Conservation (phyloP, 345 rosid species). For the Populus davidiana region DNA sequence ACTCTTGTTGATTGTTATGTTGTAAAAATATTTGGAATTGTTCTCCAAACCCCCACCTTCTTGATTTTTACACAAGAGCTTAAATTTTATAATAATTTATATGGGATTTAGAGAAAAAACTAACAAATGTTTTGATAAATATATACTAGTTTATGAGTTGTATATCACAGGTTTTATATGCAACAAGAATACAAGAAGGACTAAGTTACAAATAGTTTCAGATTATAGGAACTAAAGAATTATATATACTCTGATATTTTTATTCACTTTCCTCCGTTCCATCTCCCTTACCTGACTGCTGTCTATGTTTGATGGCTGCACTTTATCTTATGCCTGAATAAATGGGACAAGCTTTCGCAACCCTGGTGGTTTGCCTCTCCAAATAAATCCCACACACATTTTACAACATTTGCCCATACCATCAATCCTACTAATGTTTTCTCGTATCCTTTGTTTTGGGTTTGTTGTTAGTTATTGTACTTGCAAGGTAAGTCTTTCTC, state of each 20-base stretch:
- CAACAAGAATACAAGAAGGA: neutral
- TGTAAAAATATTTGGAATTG: neutral
- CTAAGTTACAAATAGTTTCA: neutral
- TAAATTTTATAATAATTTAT: neutral
- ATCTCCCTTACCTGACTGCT: neutral
- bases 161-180: no score
- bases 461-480: neutral
- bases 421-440: neutral
- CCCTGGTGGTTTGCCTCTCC: constrained; percentile 32
- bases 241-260: neutral
- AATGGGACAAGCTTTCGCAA: constrained; percentile 18
- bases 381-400: constrained; percentile 14
- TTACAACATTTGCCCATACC: constrained; percentile 14
- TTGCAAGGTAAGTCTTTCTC: constrained; percentile 19
- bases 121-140: no score
- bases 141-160: no score
- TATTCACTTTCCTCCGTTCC: neutral
- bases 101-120: neutral
- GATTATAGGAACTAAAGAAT: neutral
- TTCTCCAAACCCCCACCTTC: neutral
- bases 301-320: neutral
- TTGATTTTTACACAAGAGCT: neutral
- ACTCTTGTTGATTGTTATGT: neutral
- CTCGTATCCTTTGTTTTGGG: constrained; percentile 3
- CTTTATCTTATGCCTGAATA: neutral